Conservation (phyloP, 495 filamentous ascomycete genomes). For the Talaromyces adpressus region DNA sequence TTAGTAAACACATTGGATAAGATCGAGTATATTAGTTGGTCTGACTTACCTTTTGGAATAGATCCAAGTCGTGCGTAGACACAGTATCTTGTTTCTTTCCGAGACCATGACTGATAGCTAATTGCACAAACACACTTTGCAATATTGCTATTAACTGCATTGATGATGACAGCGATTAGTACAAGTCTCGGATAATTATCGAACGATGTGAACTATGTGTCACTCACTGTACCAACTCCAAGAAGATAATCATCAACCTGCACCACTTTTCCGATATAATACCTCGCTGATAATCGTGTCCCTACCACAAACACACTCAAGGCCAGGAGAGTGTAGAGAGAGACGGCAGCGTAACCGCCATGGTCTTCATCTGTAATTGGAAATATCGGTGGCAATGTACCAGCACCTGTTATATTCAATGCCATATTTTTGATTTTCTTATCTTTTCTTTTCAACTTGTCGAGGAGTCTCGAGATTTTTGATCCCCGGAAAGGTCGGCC, state of each 20-base stretch:
- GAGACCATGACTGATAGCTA: slow-evolving; percentile 21
- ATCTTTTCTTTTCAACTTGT: neutral
- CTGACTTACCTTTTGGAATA: slow-evolving; percentile 16
- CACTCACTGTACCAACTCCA: slow-evolving; percentile 14
- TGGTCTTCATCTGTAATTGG: slow-evolving; percentile 22
- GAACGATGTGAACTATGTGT: neutral
- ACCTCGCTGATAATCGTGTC: slow-evolving; percentile 19
- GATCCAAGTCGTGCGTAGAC: slow-evolving; percentile 1
- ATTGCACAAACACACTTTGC: slow-evolving; percentile 21
- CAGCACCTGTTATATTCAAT: slow-evolving; percentile 10
- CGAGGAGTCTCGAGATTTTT: neutral
- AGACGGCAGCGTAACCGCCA: slow-evolving; percentile 21
- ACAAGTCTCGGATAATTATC: neutral
- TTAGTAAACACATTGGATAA: neutral
- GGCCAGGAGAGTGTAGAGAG: slow-evolving; percentile 19
- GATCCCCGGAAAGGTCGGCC: neutral
- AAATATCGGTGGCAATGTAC: slow-evolving; percentile 23
- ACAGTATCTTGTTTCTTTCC: slow-evolving; percentile 15
- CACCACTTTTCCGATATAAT: slow-evolving; percentile 20
- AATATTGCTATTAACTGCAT: slow-evolving; percentile 16
- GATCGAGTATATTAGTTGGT: too few species aligned
- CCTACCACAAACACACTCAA: slow-evolving; percentile 17
- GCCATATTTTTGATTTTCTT: neutral
- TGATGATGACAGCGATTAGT: neutral
- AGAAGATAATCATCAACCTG: slow-evolving; percentile 22